Evolutionary conservation across 2,329 filamentous ascomycete genomes (phyloP), one percentile per base, ranked within the genome.

Genomic region (Nemania sp.): DNA sequence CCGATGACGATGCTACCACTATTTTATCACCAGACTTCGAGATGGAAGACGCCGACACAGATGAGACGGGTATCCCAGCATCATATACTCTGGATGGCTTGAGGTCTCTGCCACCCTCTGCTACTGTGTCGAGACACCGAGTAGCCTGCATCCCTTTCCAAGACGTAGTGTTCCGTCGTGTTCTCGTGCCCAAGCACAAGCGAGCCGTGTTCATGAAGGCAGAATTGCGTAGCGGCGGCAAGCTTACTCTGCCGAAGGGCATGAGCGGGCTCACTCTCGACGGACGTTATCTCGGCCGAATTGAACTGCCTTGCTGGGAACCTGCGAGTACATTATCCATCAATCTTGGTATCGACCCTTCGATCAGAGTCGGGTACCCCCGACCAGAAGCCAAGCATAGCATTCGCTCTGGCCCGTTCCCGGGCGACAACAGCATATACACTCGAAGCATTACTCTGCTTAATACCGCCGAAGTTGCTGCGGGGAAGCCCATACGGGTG

Each of bases 211-310:
- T 83, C 70, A 77, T 87, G 47, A 79, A 80, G 56, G 82, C 81
- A 14, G 75, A 76, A 24, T 68, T 87, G 34, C 75, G 73, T 45
- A 87, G 87, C 66, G 72, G 67, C 14, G 81, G 78, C 63, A 77
- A 76, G 57, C 73, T 84, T 37, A 80, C 81, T 0, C 72, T 87
- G 6, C 76, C 85, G 17, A 72, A 73, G 44, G 83, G 83, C 4
- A 75, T 75, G 1, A 75, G 77, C 0, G 81, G 82, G 5, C 72
- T 87, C 6, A 86, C 81, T 0, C 77, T 87, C n/a, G 84, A 88
- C 64, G 81, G 82, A 3, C 76, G 76, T 7, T 87, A 86, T 68
- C 72, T 87, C 49, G 83, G 84, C 3, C 80, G 80, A 50, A 77
- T 78, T 1, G 72, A 65, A 0, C 71, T 86, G 28, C 80, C 82